phyloP scores from a whole-genome alignment of 2,329 filamentous ascomycete species.

The Bipolaris sorokiniana region DNA sequence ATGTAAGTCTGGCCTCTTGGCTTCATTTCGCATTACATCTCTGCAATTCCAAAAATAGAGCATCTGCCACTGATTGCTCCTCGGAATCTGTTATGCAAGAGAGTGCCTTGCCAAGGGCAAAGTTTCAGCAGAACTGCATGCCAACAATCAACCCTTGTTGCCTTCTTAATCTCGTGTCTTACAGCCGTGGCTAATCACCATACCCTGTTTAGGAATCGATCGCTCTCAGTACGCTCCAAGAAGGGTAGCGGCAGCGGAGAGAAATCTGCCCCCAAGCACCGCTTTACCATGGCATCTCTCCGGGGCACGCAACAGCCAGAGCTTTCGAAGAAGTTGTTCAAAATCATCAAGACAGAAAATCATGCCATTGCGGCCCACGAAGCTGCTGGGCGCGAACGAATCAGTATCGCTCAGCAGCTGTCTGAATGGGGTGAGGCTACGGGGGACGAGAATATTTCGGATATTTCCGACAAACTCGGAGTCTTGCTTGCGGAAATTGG shows the following conservation, averaged over 20 bases:
- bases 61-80: not conserved
- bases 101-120: not conserved
- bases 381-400: slow-evolving; percentile 80
- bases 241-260: slow-evolving; percentile 55
- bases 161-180: not conserved
- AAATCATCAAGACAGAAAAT: slow-evolving; percentile 94
- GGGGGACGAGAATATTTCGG: slow-evolving; percentile 82
- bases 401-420: slow-evolving; percentile 85
- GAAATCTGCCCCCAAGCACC: slow-evolving; percentile 62
- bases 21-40: slow-evolving; percentile 8
- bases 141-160: not conserved
- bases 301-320: slow-evolving; percentile 86
- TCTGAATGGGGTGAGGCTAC: slow-evolving; percentile 97
- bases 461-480: slow-evolving; percentile 94
- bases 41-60: not conserved
- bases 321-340: slow-evolving; percentile 85
- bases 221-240: slow-evolving; percentile 74
- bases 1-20: slow-evolving; percentile 44
- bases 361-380: slow-evolving; percentile 85
- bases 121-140: not conserved
- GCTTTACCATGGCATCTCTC: slow-evolving; percentile 85
- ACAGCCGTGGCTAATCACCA: slow-evolving; percentile 33
- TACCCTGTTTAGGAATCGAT: slow-evolving; percentile 66
- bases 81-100: not conserved
- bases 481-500: slow-evolving; percentile 91